These are phyloP conservation scores for Xanthoparmelia taractica DNA, from an alignment of 495 filamentous ascomycete species.

Conservation along the genomic window DNA sequence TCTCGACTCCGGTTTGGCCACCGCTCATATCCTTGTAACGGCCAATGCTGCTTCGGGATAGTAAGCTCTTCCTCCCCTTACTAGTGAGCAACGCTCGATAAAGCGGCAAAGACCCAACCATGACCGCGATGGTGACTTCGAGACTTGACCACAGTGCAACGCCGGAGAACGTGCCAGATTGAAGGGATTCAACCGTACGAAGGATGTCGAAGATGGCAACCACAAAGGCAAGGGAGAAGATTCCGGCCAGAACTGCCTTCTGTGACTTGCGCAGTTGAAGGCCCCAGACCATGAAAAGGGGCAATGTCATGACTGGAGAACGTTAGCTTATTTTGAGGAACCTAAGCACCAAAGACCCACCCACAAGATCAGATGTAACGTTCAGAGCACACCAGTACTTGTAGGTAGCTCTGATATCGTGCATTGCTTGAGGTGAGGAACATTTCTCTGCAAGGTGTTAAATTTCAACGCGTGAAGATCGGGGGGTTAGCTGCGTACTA, in stretches of 20 bases:
- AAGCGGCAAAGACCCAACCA: constrained; percentile 15
- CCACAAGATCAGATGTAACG: constrained; percentile 13
- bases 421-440: constrained; percentile 10
- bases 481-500: background rate
- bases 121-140: constrained; percentile 21
- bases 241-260: constrained; percentile 6
- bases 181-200: constrained; percentile 18
- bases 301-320: constrained; percentile 14
- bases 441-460: constrained; percentile 11
- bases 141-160: constrained; percentile 20
- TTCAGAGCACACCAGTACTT: constrained; percentile 23
- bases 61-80: constrained; percentile 11
- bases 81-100: constrained; percentile 14
- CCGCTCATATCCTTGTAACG: constrained; percentile 12
- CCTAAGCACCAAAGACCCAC: background rate
- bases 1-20: constrained; percentile 4
- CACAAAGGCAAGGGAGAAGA: constrained; percentile 17
- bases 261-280: constrained; percentile 16
- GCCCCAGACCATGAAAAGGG: constrained; percentile 16
- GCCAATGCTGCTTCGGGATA: constrained; percentile 3
- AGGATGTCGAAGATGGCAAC: constrained; percentile 21
- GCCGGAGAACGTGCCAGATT: constrained; percentile 15
- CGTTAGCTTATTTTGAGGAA: background rate
- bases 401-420: constrained; percentile 17
- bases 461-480: background rate